phyloP scores from a whole-genome alignment of 805 yeast species.

The Metschnikowia reukaufii region DNA sequence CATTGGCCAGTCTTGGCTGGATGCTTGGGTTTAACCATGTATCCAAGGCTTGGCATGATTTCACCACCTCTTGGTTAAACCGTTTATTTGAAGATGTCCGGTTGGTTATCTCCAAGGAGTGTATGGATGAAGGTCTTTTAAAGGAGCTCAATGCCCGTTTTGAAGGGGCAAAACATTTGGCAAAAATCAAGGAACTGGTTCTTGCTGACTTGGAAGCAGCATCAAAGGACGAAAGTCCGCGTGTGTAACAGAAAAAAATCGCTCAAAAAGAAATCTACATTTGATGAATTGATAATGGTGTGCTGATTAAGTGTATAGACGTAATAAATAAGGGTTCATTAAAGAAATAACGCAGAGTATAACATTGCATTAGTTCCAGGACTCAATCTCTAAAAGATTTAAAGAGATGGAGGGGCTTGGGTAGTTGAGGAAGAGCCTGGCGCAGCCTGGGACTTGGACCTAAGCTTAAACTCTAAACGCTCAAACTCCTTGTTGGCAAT shows the following conservation, averaged over 20 bases:
- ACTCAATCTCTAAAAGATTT: neutral
- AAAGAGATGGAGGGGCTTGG: constrained; percentile 28
- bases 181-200: constrained; percentile 17
- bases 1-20: constrained; percentile 39
- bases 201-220: constrained; percentile 14
- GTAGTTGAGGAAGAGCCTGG: constrained; percentile 4
- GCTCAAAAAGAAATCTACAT: neutral
- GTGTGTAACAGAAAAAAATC: neutral
- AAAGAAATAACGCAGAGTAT: neutral
- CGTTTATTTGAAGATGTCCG: constrained; percentile 38
- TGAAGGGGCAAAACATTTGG: constrained; percentile 22
- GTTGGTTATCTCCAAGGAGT: constrained; percentile 28
- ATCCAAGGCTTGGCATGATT: constrained; percentile 35
- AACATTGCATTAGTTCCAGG: too few species aligned
- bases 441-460: constrained; percentile 19
- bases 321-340: constrained; percentile 7
- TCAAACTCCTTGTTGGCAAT: constrained; percentile 82
- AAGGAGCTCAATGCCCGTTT: constrained; percentile 32
- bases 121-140: constrained; percentile 39
- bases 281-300: neutral
- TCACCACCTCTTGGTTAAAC: constrained; percentile 30
- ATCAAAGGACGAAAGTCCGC: neutral
- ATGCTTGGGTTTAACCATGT: constrained; percentile 43
- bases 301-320: neutral
- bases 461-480: constrained; percentile 62